Percentiles rank a stretch among this genome's conserved stretches.
These are phyloP conservation scores for Nakataea oryzae DNA, from an alignment of 2,329 filamentous ascomycete species.

Conservation along the genomic window DNA sequence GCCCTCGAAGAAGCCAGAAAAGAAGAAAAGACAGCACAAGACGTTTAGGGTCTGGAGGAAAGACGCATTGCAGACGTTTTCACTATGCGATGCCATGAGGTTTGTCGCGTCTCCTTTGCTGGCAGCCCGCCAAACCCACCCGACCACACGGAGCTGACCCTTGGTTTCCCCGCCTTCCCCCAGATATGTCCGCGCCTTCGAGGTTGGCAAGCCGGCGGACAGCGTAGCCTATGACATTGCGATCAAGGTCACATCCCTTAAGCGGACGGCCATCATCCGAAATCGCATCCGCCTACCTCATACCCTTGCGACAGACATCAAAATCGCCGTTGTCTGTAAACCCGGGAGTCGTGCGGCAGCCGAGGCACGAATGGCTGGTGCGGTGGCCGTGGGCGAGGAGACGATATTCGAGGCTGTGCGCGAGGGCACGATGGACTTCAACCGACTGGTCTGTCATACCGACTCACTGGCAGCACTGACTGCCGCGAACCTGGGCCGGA, in stretches of 20 bases:
- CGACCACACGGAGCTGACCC: slow-evolving; percentile 7
- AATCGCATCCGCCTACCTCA: slow-evolving; percentile 83
- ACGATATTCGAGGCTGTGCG: slow-evolving; percentile 71
- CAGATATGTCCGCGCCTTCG: slow-evolving; percentile 83
- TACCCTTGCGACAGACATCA: slow-evolving; percentile 77
- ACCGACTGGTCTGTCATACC: slow-evolving; percentile 77
- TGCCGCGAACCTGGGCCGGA: slow-evolving; percentile 68
- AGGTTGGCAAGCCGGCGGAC: slow-evolving; percentile 71
- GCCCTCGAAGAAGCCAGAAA: slow-evolving; percentile 37
- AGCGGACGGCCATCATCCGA: slow-evolving; percentile 78
- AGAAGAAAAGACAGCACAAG: slow-evolving; percentile 54
- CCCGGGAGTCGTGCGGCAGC: slow-evolving; percentile 64
- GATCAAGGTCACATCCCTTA: slow-evolving; percentile 71
- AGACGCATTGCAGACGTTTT: slow-evolving; percentile 59
- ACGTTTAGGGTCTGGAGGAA: slow-evolving; percentile 56
- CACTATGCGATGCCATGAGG: slow-evolving; percentile 90
- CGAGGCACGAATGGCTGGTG: slow-evolving; percentile 69
- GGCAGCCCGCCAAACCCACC: slow-evolving; percentile 1
- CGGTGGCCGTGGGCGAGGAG: slow-evolving; percentile 75
- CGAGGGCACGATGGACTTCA: slow-evolving; percentile 71
- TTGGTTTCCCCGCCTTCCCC: background rate
- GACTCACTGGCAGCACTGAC: slow-evolving; percentile 68
- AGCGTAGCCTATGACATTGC: slow-evolving; percentile 81
- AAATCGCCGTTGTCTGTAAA: slow-evolving; percentile 86
- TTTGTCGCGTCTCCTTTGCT: slow-evolving; percentile 24